These are phyloP conservation scores for Suaeda aralocaspica DNA, from an alignment of 148 eudicot genomes.

Conservation along the genomic window DNA sequence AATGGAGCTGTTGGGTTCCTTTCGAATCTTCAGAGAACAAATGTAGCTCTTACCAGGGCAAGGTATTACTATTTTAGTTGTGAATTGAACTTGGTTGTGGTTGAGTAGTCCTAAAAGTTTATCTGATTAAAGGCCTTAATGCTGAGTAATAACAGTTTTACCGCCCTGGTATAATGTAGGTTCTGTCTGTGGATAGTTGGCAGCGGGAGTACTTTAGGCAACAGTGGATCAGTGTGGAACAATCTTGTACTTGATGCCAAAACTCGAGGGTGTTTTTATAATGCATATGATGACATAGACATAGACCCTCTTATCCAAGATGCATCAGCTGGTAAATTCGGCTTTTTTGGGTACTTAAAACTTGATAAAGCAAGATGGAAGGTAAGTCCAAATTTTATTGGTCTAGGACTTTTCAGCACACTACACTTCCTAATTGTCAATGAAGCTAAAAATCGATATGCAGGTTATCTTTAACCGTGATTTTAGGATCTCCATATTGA, in stretches of 20 bases:
- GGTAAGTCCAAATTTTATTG: constrained; percentile 29
- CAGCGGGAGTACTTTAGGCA: constrained; percentile 31
- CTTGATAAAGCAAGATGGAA: constrained; percentile 39
- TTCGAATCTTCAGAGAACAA: constrained; percentile 53
- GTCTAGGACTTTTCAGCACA: no score
- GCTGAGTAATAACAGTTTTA: no score
- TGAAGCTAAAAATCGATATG: no score
- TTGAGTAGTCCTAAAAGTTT: no score
- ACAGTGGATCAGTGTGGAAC: constrained; percentile 36
- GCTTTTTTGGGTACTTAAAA: constrained; percentile 20
- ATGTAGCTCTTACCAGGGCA: constrained; percentile 86
- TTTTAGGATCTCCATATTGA: no score
- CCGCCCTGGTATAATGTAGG: constrained; percentile 22
- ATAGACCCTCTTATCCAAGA: constrained; percentile 18
- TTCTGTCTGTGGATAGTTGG: constrained; percentile 57
- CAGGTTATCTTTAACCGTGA: no score
- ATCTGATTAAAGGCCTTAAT: no score
- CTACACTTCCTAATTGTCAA: no score
- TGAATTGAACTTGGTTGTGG: no score
- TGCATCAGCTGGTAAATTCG: constrained; percentile 4
- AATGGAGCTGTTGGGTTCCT: constrained; percentile 68
- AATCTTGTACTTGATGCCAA: constrained; percentile 36
- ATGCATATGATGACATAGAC: constrained; percentile 22
- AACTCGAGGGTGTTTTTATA: constrained; percentile 29
- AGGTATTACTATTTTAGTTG: no score